phyloP scores from a whole-genome alignment of 192 early-diverging fungal species.

The Gaertneriomyces sp. region DNA sequence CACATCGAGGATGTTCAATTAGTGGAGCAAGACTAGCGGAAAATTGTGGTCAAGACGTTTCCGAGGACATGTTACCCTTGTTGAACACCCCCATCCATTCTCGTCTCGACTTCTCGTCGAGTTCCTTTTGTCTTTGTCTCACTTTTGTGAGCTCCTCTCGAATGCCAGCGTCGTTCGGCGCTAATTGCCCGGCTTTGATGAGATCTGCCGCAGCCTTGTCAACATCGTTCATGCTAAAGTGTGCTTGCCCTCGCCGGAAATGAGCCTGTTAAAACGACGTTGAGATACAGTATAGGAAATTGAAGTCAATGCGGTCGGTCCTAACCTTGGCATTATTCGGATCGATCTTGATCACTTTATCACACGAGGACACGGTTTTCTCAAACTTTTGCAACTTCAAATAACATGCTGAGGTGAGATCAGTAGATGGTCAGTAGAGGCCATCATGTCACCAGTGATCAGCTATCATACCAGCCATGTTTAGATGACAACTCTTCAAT shows the following conservation, averaged over 20 bases:
- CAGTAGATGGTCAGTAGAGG: conserved; percentile 5
- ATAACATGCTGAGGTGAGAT: conserved; percentile 34
- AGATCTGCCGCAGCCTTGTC: conserved; percentile 39
- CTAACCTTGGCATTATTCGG: conserved; percentile 38
- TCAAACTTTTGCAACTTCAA: conserved; percentile 29
- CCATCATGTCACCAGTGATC: neutral
- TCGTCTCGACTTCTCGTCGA: conserved; percentile 38
- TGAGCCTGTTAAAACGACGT: conserved; percentile 22
- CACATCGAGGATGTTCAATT: too few species aligned
- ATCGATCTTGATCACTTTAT: conserved; percentile 37
- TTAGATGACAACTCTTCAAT: conserved; percentile 40
- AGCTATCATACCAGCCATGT: conserved; percentile 36
- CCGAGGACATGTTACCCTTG: neutral
- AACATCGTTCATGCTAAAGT: conserved; percentile 27
- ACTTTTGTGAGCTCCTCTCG: conserved; percentile 30
- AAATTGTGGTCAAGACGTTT: too few species aligned
- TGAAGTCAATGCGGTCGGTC: neutral
- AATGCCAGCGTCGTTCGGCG: conserved; percentile 39
- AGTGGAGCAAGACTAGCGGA: too few species aligned
- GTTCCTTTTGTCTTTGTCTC: conserved; percentile 21
- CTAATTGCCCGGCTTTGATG: conserved; percentile 36
- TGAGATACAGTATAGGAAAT: neutral
- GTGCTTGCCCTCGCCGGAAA: conserved; percentile 41
- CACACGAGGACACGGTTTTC: conserved; percentile 26
- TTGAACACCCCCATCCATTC: conserved; percentile 41